phyloP scores from a whole-genome alignment of 2,329 filamentous ascomycete species.

The Aspergillus hortae region DNA sequence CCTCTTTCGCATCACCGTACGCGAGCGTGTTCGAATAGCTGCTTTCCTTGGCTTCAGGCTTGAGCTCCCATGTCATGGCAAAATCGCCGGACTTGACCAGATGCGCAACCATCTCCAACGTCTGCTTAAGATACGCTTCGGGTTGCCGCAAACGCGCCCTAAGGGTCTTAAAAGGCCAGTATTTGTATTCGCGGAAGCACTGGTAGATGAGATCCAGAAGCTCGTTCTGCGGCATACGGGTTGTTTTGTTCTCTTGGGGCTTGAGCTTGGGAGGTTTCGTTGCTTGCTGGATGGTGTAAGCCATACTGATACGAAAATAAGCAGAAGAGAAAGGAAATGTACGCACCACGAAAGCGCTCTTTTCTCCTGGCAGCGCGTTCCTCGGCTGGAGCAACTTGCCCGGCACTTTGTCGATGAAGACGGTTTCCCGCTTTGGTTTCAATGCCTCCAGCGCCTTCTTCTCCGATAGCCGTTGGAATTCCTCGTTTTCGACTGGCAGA shows the following conservation, averaged over 20 bases:
- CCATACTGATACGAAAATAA: conserved; percentile 1
- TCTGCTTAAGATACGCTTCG: conserved; percentile 86
- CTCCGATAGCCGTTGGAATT: conserved; percentile 62
- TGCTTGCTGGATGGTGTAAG: conserved; percentile 36
- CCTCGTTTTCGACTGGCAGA: conserved; percentile 67
- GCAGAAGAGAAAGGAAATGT: background rate
- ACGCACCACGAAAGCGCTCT: conserved; percentile 43
- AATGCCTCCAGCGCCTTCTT: conserved; percentile 58
- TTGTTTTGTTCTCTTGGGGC: conserved; percentile 74
- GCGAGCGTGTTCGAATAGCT: conserved; percentile 42
- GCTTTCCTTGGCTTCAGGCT: conserved; percentile 61
- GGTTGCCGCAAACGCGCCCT: conserved; percentile 77
- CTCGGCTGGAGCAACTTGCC: conserved; percentile 58
- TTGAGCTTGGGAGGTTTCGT: conserved; percentile 52
- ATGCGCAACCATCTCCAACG: conserved; percentile 75
- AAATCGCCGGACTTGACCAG: conserved; percentile 80
- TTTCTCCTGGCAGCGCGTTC: conserved; percentile 45
- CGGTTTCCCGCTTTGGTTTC: conserved; percentile 57
- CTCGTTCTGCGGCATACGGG: conserved; percentile 84
- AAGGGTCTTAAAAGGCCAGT: conserved; percentile 90
- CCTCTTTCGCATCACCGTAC: conserved; percentile 50
- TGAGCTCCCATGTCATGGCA: conserved; percentile 80
- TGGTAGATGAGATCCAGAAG: conserved; percentile 80
- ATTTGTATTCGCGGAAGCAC: conserved; percentile 80
- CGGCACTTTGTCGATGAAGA: conserved; percentile 44